Evolutionary conservation across 2,329 filamentous ascomycete genomes (phyloP).

Genomic region (Verruconis gallopava): DNA sequence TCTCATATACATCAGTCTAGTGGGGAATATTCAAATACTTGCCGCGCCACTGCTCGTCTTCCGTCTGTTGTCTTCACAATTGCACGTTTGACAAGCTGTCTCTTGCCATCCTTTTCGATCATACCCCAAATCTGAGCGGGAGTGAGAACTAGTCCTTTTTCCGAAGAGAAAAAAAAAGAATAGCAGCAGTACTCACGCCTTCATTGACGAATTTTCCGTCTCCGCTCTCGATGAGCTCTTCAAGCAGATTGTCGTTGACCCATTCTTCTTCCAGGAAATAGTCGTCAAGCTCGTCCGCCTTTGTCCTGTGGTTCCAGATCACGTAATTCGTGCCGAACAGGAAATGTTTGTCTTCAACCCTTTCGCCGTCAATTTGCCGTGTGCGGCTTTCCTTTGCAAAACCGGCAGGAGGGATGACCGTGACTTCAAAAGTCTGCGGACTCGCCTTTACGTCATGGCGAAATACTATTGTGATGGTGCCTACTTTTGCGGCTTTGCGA

Average conservation of each 20-base stretch:
- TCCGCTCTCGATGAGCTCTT: neutral
- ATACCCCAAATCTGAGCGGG: neutral
- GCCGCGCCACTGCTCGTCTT: neutral
- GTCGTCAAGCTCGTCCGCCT: neutral
- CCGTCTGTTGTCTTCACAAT: neutral
- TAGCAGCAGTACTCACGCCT: neutral
- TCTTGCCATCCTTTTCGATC: neutral
- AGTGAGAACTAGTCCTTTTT: neutral
- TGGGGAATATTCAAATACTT: neutral
- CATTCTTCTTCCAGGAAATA: conserved; percentile 1
- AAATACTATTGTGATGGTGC: neutral
- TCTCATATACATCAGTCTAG: neutral
- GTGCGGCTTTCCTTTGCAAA: neutral
- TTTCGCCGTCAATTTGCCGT: neutral
- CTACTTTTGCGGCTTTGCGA: neutral
- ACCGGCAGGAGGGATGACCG: neutral
- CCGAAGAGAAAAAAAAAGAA: neutral
- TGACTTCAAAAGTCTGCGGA: neutral
- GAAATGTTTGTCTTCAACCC: neutral
- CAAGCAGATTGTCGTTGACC: neutral
- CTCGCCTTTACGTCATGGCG: neutral
- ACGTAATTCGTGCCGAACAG: neutral
- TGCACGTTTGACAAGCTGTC: neutral
- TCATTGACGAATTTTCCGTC: neutral
- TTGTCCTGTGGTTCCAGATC: neutral